A percentile compares a stretch with the other conserved stretches of the same genome.
Evolutionary conservation across 2,329 filamentous ascomycete genomes (phyloP).

Genomic region (Venturiaceae sp.): DNA sequence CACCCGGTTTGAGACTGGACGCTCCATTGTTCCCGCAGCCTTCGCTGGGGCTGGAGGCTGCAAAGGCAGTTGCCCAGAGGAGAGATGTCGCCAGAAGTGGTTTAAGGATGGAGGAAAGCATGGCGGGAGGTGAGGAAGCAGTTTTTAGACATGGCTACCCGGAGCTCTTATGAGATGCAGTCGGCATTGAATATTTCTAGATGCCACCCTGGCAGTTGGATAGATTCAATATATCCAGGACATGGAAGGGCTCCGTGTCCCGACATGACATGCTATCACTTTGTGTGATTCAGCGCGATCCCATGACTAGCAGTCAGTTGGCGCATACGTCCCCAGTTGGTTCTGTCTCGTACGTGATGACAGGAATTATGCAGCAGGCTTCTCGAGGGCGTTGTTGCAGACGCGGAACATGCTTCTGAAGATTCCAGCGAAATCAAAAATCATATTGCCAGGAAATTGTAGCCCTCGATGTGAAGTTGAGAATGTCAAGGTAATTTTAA

Average conservation of each 20-base stretch:
- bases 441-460: too few relatives aligned
- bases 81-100: neutral
- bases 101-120: neutral
- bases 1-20: slow-evolving; percentile 1
- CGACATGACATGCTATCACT: neutral
- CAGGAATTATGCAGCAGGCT: too few relatives aligned
- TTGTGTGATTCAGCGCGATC: neutral
- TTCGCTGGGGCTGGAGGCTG: neutral
- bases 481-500: too few relatives aligned
- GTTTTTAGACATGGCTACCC: neutral
- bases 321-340: too few relatives aligned
- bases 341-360: too few relatives aligned
- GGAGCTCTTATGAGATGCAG: neutral
- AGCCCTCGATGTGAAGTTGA: too few relatives aligned
- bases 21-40: neutral
- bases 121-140: neutral
- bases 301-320: neutral
- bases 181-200: neutral
- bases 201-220: neutral
- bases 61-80: neutral
- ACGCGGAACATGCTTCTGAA: too few relatives aligned
- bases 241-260: neutral
- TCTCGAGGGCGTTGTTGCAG: too few relatives aligned
- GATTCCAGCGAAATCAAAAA: too few relatives aligned
- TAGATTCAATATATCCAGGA: neutral